Conservation (phyloP, 805 yeast species). For the Yarrowia osloensis region DNA sequence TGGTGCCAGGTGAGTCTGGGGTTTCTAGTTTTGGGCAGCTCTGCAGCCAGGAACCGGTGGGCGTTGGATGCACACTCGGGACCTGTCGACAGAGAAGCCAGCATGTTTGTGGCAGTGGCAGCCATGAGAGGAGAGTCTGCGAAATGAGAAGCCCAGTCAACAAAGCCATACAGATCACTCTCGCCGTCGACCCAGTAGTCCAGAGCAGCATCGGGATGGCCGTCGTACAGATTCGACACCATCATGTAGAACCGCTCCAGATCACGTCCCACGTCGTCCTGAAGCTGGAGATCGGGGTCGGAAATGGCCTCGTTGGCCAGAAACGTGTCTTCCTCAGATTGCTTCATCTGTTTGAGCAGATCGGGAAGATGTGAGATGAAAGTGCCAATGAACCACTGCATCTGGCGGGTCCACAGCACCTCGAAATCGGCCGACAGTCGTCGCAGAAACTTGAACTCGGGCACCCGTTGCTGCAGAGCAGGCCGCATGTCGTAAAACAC, state of each 20-base stretch:
- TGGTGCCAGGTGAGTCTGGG: constrained; percentile 54
- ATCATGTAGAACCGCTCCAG: constrained; percentile 83
- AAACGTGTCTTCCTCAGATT: constrained; percentile 45
- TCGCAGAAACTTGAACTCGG: constrained; percentile 32
- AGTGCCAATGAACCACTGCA: constrained; percentile 39
- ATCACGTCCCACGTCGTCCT: constrained; percentile 72
- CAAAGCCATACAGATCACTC: constrained; percentile 72
- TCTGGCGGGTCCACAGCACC: constrained; percentile 32
- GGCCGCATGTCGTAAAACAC: constrained; percentile 37
- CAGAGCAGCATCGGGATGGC: constrained; percentile 58
- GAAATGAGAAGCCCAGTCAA: constrained; percentile 84
- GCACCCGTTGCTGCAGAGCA: constrained; percentile 41
- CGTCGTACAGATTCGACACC: constrained; percentile 65
- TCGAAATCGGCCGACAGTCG: constrained; percentile 26
- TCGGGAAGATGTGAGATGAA: constrained; percentile 45
- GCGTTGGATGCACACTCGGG: constrained; percentile 51
- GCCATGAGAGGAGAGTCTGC: constrained; percentile 74
- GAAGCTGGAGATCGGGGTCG: constrained; percentile 40
- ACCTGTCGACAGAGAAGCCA: constrained; percentile 73
- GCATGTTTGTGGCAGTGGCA: constrained; percentile 76
- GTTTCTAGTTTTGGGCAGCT: constrained; percentile 13
- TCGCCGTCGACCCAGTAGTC: constrained; percentile 69
- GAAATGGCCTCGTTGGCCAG: constrained; percentile 36
- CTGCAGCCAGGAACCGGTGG: constrained; percentile 37
- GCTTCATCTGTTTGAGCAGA: constrained; percentile 45